phyloP scores from a whole-genome alignment of 371 early-diverging fungal genomes.

The Catenaria anguillulae region DNA sequence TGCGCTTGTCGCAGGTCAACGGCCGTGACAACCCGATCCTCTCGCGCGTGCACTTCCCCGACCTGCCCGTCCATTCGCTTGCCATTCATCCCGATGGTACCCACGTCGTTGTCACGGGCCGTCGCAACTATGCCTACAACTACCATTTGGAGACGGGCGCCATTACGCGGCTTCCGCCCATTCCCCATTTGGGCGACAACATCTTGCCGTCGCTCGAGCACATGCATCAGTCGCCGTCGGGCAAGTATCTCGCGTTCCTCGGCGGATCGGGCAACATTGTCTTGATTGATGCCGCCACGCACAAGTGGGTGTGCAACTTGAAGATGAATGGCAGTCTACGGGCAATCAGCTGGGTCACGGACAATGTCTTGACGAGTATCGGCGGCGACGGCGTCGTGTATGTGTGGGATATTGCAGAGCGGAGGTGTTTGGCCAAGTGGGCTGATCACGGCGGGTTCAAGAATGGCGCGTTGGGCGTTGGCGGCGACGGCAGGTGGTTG shows the following conservation, averaged over 20 bases:
- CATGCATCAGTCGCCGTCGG: slow-evolving; percentile 44
- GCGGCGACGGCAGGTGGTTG: slow-evolving; percentile 53
- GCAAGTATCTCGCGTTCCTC: slow-evolving; percentile 51
- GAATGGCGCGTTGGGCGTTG: slow-evolving; percentile 49
- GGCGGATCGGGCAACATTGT: slow-evolving; percentile 64
- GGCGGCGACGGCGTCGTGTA: slow-evolving; percentile 51
- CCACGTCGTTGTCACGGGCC: slow-evolving; percentile 56
- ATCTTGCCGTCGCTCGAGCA: slow-evolving; percentile 44
- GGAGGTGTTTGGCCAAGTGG: slow-evolving; percentile 56
- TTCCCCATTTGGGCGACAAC: slow-evolving; percentile 27
- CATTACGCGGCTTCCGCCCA: slow-evolving; percentile 48
- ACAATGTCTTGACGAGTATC: slow-evolving; percentile 41
- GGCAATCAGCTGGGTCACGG: slow-evolving; percentile 37
- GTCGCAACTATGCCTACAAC: slow-evolving; percentile 57
- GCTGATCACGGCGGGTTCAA: slow-evolving; percentile 66
- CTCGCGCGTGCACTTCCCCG: slow-evolving; percentile 62
- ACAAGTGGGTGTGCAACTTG: slow-evolving; percentile 66
- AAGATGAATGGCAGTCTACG: slow-evolving; percentile 68
- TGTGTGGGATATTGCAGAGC: slow-evolving; percentile 49
- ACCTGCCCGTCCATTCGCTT: slow-evolving; percentile 58
- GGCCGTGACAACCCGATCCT: slow-evolving; percentile 78
- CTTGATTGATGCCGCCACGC: slow-evolving; percentile 55
- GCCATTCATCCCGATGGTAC: slow-evolving; percentile 58
- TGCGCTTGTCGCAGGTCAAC: slow-evolving; percentile 74
- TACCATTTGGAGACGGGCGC: slow-evolving; percentile 68